A percentile compares a stretch with the other conserved stretches of the same genome.
Conservation (phyloP, 2,329 filamentous ascomycete genomes). For the Diaporthe humulicola region DNA sequence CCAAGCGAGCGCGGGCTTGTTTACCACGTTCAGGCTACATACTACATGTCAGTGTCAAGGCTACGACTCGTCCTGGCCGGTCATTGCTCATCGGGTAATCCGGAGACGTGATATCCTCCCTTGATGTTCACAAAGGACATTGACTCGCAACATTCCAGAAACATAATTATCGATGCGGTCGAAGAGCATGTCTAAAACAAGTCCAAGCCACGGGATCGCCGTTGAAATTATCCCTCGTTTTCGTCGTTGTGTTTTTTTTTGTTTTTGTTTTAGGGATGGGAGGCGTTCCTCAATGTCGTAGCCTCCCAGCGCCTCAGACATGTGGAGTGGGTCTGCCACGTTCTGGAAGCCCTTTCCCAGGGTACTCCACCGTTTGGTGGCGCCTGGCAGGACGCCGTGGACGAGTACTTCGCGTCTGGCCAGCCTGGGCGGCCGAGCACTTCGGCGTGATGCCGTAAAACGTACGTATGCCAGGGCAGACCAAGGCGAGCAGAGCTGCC, state of each 20-base stretch:
- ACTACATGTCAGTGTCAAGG: background rate
- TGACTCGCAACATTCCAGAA: slow-evolving; percentile 26
- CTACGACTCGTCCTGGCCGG: background rate
- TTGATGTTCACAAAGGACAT: slow-evolving; percentile 3
- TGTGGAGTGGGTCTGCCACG: slow-evolving; percentile 18
- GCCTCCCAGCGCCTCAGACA: slow-evolving; percentile 23
- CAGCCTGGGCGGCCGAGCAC: background rate
- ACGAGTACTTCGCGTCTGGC: background rate
- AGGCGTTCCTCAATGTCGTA: slow-evolving; percentile 2
- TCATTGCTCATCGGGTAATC: background rate
- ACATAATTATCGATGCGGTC: background rate
- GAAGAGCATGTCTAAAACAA: slow-evolving; percentile 12
- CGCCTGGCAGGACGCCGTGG: background rate
- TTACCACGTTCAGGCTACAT: background rate
- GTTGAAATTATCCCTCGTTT: slow-evolving; percentile 5
- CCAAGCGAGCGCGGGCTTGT: background rate
- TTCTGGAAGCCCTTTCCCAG: slow-evolving; percentile 21
- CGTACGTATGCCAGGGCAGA: background rate
- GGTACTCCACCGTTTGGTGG: background rate
- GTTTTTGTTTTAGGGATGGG: background rate
- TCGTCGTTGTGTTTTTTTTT: background rate
- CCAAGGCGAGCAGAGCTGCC: slow-evolving; percentile 10
- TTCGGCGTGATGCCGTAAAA: background rate
- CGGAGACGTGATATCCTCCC: slow-evolving; percentile 8
- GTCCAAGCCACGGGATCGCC: slow-evolving; percentile 23